Evolutionary conservation across 352 stramenopile genomes (phyloP), one percentile per base, ranked within the genome.

Genomic region (Hyaloperonospora brassicae): DNA sequence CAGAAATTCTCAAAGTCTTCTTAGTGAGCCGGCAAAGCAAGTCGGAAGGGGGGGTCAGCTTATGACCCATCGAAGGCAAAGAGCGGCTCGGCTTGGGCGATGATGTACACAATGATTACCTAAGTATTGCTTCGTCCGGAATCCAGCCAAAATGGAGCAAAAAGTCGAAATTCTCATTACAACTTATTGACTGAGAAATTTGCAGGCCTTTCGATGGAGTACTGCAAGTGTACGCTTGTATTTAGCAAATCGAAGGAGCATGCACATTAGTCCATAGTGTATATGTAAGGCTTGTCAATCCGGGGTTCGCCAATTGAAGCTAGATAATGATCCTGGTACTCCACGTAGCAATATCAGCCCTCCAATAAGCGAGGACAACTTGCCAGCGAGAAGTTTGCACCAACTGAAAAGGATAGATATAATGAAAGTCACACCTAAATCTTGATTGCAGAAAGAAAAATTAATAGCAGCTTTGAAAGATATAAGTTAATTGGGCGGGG

Each of bases 401-500:
- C n/a, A 34, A 38, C 2, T 27, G 5, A 17, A 27, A 50, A 11
- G 52, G 38, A 12, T 22, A 25, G 1, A 57, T 36, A 14, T 43
- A 59, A 1, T 48, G 34, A 47, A 59, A 59, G 17, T 52, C 0
- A 52, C 6, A 5, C 43, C 52, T n/a, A 21, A 5, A 0, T 23
- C 38, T 50, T 60, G 46, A n/a, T 38, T 38, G 35, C 36, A 23
- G 21, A 54, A 38, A 0, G 25, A 45, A 13, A 2, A 8, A 14
- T 54, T 27, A 39, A 50, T 38, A 10, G 46, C 23, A 12, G n/a
- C 25, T 49, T 54, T 21, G 11, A 25, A 45, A 1, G 53, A 25
- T n/a, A 52, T 12, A 34, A 59, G 48, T 44, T 23, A 52, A 24
- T 58, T 58, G 3, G 43, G 31, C 9, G 23, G 36, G 1, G 7